Percentiles rank a stretch among this genome's conserved stretches.
These are phyloP conservation scores for Arctium lappa DNA, from an alignment of 129 eudicot species.

Conservation along the genomic window DNA sequence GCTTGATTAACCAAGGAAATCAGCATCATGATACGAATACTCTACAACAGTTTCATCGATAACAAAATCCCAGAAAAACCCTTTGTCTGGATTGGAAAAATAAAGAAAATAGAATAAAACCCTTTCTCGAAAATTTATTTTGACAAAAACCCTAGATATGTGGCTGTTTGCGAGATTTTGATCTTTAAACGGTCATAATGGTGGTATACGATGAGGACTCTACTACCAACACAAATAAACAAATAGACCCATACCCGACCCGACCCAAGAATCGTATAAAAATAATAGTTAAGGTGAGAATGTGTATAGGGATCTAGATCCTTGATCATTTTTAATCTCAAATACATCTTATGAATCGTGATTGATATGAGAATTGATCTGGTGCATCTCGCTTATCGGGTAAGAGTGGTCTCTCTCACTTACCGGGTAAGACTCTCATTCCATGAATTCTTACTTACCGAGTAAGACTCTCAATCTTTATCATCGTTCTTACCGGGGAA, in stretches of 20 bases:
- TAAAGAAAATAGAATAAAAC: slow-evolving; percentile 18
- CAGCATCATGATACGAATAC: slow-evolving; percentile 12
- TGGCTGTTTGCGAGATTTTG: slow-evolving; percentile 19
- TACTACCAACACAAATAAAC: neutral
- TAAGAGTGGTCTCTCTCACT: too few species aligned
- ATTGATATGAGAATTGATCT: too few species aligned
- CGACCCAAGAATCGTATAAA: too few species aligned
- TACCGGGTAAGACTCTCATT: too few species aligned
- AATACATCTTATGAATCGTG: too few species aligned
- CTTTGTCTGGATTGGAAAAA: slow-evolving; percentile 20
- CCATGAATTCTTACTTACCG: too few species aligned
- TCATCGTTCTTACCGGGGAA: too few species aligned
- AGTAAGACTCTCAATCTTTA: too few species aligned
- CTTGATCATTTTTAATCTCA: too few species aligned
- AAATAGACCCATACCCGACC: neutral
- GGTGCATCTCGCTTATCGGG: too few species aligned
- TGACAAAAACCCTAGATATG: slow-evolving; percentile 40
- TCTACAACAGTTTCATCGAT: slow-evolving; percentile 12
- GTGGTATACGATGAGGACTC: slow-evolving; percentile 9
- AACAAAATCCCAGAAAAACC: slow-evolving; percentile 35
- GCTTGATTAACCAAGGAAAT: slow-evolving; percentile 2
- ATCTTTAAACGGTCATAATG: slow-evolving; percentile 23
- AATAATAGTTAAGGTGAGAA: too few species aligned
- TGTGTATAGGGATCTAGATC: too few species aligned
- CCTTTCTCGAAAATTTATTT: slow-evolving; percentile 7